These are phyloP conservation scores for Hemileccinum impolitum DNA, from an alignment of 768 basidiomycete genomes.

Conservation along the genomic window DNA sequence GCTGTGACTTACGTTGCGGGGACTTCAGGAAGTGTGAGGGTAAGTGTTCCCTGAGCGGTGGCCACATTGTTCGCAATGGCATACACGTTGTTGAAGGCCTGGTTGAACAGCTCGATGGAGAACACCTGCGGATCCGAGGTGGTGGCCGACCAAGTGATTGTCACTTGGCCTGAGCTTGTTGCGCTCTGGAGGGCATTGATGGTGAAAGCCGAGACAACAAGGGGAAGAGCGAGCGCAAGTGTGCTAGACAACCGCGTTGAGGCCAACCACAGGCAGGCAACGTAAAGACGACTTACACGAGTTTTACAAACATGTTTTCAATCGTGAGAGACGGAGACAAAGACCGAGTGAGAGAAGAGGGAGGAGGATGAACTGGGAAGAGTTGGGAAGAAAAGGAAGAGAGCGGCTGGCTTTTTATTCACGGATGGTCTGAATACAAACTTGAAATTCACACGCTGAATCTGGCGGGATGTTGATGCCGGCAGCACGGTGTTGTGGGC, in stretches of 20 bases:
- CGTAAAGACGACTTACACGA: constrained; percentile 35
- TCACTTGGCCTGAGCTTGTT: constrained; percentile 33
- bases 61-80: constrained; percentile 56
- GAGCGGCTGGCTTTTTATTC: constrained; percentile 22
- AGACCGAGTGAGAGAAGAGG: constrained; percentile 3
- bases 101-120: constrained; percentile 47
- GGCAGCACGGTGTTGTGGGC: constrained; percentile 10
- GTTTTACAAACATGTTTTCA: constrained; percentile 47
- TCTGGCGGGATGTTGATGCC: constrained; percentile 24
- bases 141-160: constrained; percentile 45
- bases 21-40: constrained; percentile 45
- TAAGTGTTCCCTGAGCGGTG: constrained; percentile 31
- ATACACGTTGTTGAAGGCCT: constrained; percentile 47
- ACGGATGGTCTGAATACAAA: constrained; percentile 5
- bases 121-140: constrained; percentile 41
- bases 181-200: constrained; percentile 36
- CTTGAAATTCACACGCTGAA: constrained; percentile 20
- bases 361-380: constrained; percentile 17
- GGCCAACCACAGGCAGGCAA: background rate
- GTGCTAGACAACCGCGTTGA: constrained; percentile 27
- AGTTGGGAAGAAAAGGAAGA: constrained; percentile 2
- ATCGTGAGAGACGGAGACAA: constrained; percentile 12
- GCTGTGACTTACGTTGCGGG: constrained; percentile 37
- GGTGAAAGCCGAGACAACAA: constrained; percentile 42
- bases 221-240: constrained; percentile 44